phyloP scores from a whole-genome alignment of 1,139 yeast genomes.

The Geotrichum citri-aurantii region DNA sequence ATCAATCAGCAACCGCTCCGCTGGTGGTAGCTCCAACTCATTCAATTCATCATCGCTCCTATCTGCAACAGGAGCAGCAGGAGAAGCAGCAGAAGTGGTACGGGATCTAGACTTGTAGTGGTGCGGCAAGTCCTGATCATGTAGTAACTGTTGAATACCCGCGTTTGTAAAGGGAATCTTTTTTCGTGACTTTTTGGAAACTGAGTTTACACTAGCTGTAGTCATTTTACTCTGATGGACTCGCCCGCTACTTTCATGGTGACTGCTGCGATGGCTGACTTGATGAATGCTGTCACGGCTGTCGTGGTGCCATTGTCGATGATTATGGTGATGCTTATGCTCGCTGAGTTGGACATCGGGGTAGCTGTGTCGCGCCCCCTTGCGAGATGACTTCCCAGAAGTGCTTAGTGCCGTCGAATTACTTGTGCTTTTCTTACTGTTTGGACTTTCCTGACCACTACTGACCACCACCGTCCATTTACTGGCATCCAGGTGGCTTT shows the following conservation, averaged over 20 bases:
- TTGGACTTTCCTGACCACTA: background rate
- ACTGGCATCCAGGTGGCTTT: background rate
- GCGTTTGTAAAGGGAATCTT: constrained; percentile 27
- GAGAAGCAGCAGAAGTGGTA: background rate
- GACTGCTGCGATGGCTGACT: background rate
- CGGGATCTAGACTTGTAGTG: background rate
- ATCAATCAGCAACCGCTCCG: constrained; percentile 75
- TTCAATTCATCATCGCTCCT: constrained; percentile 47
- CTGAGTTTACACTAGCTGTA: background rate
- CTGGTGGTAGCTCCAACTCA: constrained; percentile 63
- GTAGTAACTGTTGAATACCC: constrained; percentile 27
- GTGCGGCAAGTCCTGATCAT: constrained; percentile 23
- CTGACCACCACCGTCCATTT: background rate
- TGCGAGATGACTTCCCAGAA: background rate
- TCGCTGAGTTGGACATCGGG: background rate
- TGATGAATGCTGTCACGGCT: background rate
- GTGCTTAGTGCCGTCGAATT: background rate
- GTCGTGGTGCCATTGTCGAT: background rate
- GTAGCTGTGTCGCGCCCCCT: background rate
- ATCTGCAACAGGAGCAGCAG: background rate
- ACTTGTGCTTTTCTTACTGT: background rate
- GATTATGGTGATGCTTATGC: background rate
- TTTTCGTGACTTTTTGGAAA: background rate
- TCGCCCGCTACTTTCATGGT: background rate
- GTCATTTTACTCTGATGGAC: background rate